Conservation (phyloP, 176 grass and related monocot genomes). For the Phoenix dactylifera region DNA sequence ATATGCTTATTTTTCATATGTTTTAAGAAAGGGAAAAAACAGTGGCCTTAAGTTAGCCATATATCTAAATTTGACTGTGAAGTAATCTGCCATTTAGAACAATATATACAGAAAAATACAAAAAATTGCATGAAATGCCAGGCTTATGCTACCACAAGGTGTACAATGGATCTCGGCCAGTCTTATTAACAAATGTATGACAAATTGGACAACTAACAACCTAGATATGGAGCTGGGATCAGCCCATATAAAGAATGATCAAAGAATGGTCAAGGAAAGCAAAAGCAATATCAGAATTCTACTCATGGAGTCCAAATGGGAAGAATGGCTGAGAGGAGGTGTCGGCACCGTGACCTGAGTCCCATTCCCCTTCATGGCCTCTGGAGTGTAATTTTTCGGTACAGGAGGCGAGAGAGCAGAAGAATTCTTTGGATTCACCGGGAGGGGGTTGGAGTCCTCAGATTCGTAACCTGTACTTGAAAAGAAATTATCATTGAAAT, state of each 20-base stretch:
- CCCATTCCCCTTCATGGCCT: conserved; percentile 32
- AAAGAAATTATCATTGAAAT: not conserved
- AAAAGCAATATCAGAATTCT: conserved; percentile 22
- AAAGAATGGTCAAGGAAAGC: conserved; percentile 18
- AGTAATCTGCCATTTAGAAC: too few species aligned
- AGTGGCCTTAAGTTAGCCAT: too few species aligned
- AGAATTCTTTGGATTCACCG: conserved; percentile 38
- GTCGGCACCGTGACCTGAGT: conserved; percentile 34
- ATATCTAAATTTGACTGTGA: too few species aligned
- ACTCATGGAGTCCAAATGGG: not conserved
- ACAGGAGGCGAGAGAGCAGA: conserved; percentile 24
- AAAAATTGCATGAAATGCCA: too few species aligned
- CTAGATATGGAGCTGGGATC: too few species aligned
- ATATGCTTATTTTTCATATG: too few species aligned
- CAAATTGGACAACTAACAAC: too few species aligned
- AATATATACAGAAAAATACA: too few species aligned
- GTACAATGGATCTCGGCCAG: too few species aligned
- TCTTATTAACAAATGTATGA: too few species aligned
- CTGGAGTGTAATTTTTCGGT: conserved; percentile 41
- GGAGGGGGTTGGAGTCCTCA: conserved; percentile 43
- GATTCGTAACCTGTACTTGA: conserved; percentile 42
- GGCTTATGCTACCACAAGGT: too few species aligned
- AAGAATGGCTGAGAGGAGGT: conserved; percentile 29
- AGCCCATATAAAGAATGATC: conserved; percentile 8
- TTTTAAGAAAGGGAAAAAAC: too few species aligned